Conservation (phyloP, 768 basidiomycete species). For the Boletus sp. region DNA sequence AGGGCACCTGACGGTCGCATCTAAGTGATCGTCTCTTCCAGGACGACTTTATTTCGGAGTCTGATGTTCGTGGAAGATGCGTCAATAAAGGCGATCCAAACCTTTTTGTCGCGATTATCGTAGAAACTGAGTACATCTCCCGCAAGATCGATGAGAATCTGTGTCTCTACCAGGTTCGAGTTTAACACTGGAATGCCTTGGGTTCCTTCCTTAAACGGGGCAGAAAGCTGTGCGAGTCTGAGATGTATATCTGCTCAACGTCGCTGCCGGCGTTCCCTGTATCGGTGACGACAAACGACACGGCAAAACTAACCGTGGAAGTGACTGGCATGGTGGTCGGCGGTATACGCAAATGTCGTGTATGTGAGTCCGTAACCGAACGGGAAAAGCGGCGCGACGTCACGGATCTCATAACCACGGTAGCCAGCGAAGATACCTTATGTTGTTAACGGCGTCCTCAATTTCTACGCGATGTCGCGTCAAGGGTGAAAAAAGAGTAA, state of each 20-base stretch:
- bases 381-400: background rate
- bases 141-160: background rate
- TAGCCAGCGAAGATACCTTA: background rate
- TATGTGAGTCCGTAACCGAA: background rate
- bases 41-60: background rate
- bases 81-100: background rate
- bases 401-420: background rate
- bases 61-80: background rate
- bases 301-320: background rate
- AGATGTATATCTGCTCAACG: background rate
- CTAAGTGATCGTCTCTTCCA: background rate
- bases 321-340: background rate
- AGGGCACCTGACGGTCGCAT: background rate
- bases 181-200: background rate
- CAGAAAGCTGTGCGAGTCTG: background rate
- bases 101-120: background rate
- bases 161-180: background rate
- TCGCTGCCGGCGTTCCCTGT: background rate
- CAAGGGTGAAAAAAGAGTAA: background rate
- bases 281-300: background rate
- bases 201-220: background rate
- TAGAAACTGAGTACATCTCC: background rate
- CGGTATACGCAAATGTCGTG: background rate
- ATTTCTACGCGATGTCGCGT: background rate
- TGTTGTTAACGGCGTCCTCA: background rate